A percentile compares a stretch with the other conserved stretches of the same genome.
phyloP scores from a whole-genome alignment of 2,329 filamentous ascomycete genomes.

The Fusarium verticillioides region DNA sequence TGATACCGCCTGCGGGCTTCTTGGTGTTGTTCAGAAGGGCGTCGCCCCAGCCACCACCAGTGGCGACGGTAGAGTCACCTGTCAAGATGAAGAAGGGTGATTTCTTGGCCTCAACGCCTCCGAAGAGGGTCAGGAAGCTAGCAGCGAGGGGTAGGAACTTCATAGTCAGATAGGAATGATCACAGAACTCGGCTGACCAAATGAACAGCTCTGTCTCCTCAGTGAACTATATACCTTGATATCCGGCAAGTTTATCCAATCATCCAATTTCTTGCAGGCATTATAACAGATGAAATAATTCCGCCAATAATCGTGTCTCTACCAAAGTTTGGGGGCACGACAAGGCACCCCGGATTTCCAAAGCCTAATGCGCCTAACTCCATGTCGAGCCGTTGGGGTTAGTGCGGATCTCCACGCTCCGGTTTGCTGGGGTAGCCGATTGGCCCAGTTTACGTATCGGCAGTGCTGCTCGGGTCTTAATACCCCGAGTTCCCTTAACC shows the following conservation, averaged over 20 bases:
- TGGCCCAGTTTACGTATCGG: not conserved
- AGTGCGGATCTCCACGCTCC: not conserved
- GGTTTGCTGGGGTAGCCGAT: not conserved
- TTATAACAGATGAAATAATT: not conserved
- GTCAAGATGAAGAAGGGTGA: constrained; percentile 18
- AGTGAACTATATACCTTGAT: not conserved
- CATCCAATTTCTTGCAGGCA: not conserved
- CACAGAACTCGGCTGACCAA: too few relatives aligned
- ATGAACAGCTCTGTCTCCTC: not conserved
- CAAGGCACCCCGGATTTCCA: not conserved
- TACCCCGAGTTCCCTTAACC: accelerated
- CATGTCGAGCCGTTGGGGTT: not conserved
- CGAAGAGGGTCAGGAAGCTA: not conserved
- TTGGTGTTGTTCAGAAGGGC: constrained; percentile 4
- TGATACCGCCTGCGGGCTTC: not conserved
- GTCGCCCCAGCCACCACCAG: constrained; percentile 1
- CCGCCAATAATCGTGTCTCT: not conserved
- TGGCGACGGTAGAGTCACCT: constrained; percentile 18
- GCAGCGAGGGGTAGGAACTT: not conserved
- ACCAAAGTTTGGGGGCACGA: not conserved
- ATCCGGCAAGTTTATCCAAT: not conserved
- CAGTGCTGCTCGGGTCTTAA: not conserved
- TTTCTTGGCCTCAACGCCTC: not conserved
- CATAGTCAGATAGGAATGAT: not conserved
- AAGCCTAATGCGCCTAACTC: not conserved